These are phyloP conservation scores for Cladosporium austrohemisphaericum DNA, from an alignment of 2,329 filamentous ascomycete species.

Conservation along the genomic window DNA sequence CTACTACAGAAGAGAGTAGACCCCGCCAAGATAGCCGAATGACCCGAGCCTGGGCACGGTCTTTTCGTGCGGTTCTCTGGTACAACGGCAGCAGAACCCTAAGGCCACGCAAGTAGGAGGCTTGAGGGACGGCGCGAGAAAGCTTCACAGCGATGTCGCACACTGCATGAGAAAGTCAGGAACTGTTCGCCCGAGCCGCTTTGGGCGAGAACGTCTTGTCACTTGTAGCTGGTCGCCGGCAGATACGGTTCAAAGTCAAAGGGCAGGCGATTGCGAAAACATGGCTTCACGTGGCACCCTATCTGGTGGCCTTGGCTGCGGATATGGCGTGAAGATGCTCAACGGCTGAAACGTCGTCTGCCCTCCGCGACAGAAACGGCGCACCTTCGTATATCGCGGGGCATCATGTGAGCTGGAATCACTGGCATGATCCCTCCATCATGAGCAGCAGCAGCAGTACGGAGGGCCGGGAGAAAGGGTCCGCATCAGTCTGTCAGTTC, in stretches of 20 bases:
- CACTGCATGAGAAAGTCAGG: not conserved
- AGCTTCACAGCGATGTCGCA: too few relatives aligned
- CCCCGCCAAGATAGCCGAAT: not conserved
- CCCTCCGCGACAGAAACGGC: conserved; percentile 9
- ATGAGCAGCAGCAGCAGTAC: not conserved
- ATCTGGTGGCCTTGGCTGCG: conserved; percentile 5
- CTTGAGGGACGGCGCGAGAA: too few relatives aligned
- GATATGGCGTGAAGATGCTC: too few relatives aligned
- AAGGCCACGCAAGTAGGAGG: too few relatives aligned
- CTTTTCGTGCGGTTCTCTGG: too few relatives aligned
- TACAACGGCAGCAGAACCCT: too few relatives aligned
- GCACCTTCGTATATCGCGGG: not conserved
- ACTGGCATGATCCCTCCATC: not conserved
- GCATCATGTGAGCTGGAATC: conserved; percentile 1
- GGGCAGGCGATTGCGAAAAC: not conserved
- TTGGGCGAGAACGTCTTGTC: conserved; percentile 11
- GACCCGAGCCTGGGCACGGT: not conserved
- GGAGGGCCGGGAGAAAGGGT: not conserved
- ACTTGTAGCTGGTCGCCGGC: not conserved
- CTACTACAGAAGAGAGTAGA: not conserved
- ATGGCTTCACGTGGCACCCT: conserved; percentile 8
- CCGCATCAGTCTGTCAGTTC: conserved; percentile 1
- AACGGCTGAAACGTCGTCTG: conserved; percentile 9
- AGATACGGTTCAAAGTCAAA: too few relatives aligned
- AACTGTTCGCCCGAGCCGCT: too few relatives aligned